These are phyloP conservation scores for Moricandia arvensis DNA, from an alignment of 345 rosid genomes.

Conservation along the genomic window DNA sequence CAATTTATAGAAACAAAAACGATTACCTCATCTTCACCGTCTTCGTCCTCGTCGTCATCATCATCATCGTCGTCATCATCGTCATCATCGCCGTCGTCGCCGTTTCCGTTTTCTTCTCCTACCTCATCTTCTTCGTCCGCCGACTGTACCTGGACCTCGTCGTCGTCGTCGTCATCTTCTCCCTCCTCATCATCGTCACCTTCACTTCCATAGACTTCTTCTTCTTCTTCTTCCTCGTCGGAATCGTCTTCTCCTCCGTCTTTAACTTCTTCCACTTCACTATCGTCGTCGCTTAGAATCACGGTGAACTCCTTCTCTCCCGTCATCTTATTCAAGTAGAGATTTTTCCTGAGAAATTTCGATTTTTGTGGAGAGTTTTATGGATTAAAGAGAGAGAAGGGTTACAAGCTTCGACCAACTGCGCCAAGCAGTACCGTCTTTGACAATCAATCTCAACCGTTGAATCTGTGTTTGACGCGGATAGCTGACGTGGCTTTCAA, in stretches of 20 bases:
- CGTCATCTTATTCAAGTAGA: conserved; percentile 40
- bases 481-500: conserved; percentile 51
- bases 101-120: conserved; percentile 59
- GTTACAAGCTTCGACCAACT: conserved; percentile 45
- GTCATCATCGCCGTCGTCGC: conserved; percentile 47
- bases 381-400: conserved; percentile 5
- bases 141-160: conserved; percentile 49
- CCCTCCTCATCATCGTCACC: conserved; percentile 45
- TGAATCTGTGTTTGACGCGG: conserved; percentile 42
- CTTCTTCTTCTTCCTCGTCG: conserved; percentile 49
- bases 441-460: conserved; percentile 61
- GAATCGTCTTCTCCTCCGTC: conserved; percentile 43
- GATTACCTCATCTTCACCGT: conserved; percentile 49
- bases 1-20: neutral
- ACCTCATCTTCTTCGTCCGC: conserved; percentile 57
- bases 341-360: conserved; percentile 21
- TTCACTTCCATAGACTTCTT: conserved; percentile 39
- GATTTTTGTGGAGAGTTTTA: conserved; percentile 20
- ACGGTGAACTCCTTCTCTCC: conserved; percentile 45
- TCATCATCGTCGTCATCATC: conserved; percentile 47
- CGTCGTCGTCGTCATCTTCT: conserved; percentile 50
- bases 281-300: conserved; percentile 37
- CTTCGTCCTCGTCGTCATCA: conserved; percentile 45
- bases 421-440: conserved; percentile 51
- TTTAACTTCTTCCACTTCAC: conserved; percentile 40